These are phyloP conservation scores for Pestalotiopsis sp. DNA, from an alignment of 2,329 filamentous ascomycete species.

Conservation along the genomic window DNA sequence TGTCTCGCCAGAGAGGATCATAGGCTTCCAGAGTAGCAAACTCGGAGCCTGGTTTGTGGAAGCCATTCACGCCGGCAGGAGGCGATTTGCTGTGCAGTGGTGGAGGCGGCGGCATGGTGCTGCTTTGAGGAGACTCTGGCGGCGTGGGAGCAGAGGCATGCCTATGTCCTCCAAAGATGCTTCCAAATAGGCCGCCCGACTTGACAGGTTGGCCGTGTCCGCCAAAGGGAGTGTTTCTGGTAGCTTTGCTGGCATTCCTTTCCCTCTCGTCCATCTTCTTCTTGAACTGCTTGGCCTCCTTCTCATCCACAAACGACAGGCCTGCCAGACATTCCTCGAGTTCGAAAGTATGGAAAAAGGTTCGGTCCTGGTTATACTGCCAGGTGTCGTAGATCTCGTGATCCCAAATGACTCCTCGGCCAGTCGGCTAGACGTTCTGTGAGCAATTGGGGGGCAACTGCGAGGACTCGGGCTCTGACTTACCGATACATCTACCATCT, in stretches of 20 bases:
- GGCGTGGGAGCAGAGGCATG: slow-evolving; percentile 61
- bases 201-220: slow-evolving; percentile 49
- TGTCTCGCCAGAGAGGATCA: slow-evolving; percentile 66
- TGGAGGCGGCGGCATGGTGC: slow-evolving; percentile 27
- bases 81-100: slow-evolving; percentile 39
- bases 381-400: slow-evolving; percentile 98
- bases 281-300: slow-evolving; percentile 94
- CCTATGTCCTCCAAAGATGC: slow-evolving; percentile 63
- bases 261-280: slow-evolving; percentile 97
- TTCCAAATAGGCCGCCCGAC: slow-evolving; percentile 55
- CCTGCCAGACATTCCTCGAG: slow-evolving; percentile 89
- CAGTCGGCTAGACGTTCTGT: slow-evolving; percentile 58
- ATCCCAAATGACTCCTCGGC: slow-evolving; percentile 90
- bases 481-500: slow-evolving; percentile 95
- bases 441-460: slow-evolving; percentile 5
- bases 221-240: slow-evolving; percentile 76
- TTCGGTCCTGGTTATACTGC: slow-evolving; percentile 93
- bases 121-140: slow-evolving; percentile 56
- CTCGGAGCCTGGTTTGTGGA: slow-evolving; percentile 49
- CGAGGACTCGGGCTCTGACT: slow-evolving; percentile 33
- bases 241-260: slow-evolving; percentile 92
- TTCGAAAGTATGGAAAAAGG: slow-evolving; percentile 98
- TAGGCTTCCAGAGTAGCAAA: slow-evolving; percentile 66
- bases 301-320: slow-evolving; percentile 93
- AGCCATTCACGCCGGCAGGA: slow-evolving; percentile 48